Evolutionary conservation across 2,329 filamentous ascomycete species (phyloP).

Genomic region (Thielaviopsis populi): DNA sequence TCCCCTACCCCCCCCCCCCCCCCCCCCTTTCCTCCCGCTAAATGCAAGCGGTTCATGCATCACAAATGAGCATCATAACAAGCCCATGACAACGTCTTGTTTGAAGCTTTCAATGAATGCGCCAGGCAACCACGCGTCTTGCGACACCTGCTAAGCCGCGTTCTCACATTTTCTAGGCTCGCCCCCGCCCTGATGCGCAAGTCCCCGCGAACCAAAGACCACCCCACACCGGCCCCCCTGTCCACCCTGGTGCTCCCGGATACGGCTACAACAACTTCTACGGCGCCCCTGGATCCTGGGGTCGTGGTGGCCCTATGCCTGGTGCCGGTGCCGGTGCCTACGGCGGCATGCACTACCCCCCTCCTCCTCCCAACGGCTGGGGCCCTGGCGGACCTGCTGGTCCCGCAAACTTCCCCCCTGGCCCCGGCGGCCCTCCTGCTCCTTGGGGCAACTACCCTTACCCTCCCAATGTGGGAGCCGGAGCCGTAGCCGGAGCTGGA

Average conservation of each 20-base stretch:
- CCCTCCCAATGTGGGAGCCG: slow-evolving; percentile 30
- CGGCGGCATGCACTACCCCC: slow-evolving; percentile 56
- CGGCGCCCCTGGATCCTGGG: slow-evolving; percentile 40
- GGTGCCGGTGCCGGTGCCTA: slow-evolving; percentile 14
- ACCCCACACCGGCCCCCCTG: slow-evolving; percentile 4
- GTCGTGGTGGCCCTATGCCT: slow-evolving; percentile 35
- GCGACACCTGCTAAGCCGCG: not conserved
- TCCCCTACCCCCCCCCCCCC: too few relatives aligned
- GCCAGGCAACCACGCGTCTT: not conserved
- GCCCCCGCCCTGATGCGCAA: slow-evolving; percentile 16
- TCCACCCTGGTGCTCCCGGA: slow-evolving; percentile 11
- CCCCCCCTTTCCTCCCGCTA: too few relatives aligned
- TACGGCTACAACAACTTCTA: slow-evolving; percentile 27
- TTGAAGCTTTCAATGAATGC: not conserved
- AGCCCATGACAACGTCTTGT: not conserved
- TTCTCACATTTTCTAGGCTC: slow-evolving; percentile 12
- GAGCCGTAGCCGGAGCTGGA: too few relatives aligned
- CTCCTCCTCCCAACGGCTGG: slow-evolving; percentile 53
- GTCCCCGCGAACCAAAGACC: slow-evolving; percentile 9
- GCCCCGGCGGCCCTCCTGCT: slow-evolving; percentile 37
- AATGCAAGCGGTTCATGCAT: too few relatives aligned
- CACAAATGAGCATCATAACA: too few relatives aligned
- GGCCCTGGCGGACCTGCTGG: slow-evolving; percentile 60
- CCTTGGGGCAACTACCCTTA: slow-evolving; percentile 45
- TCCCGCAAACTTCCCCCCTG: slow-evolving; percentile 52